Evolutionary conservation across 176 grass and related monocot species (phyloP).

Genomic region (Oryza glaberrima): DNA sequence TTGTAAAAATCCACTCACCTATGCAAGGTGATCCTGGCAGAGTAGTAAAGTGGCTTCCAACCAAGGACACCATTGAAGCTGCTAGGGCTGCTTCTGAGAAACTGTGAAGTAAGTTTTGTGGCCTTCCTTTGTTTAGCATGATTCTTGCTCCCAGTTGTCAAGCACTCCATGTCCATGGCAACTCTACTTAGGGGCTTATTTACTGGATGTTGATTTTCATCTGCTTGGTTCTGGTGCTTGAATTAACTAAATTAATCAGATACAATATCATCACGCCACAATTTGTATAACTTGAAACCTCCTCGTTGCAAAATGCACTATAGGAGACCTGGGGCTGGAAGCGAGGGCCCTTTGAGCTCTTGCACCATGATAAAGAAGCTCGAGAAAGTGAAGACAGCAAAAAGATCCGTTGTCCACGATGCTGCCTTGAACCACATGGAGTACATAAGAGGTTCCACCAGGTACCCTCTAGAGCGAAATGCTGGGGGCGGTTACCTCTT

Average conservation of each 20-base stretch:
- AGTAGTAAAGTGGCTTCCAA: conserved; percentile 66
- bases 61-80: conserved; percentile 57
- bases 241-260: not conserved
- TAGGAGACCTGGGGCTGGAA: conserved; percentile 48
- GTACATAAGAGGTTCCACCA: not conserved
- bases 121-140: not conserved
- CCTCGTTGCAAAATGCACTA: conserved; percentile 16
- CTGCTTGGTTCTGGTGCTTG: not conserved
- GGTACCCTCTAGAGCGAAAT: conserved; percentile 76
- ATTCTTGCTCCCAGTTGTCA: not conserved
- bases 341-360: conserved; percentile 35
- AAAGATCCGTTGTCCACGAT: not conserved
- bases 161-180: not conserved
- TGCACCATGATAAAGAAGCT: conserved; percentile 77
- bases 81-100: conserved; percentile 87
- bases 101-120: conserved; percentile 61
- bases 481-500: conserved; percentile 68
- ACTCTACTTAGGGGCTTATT: no score
- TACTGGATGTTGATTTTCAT: not conserved
- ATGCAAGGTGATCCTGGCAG: conserved; percentile 81
- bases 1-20: conserved; percentile 76
- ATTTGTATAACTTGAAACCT: conserved; percentile 3
- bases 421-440: no score
- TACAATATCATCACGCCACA: not conserved
- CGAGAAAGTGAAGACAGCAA: conserved; percentile 48